Percentiles rank a stretch among this genome's conserved stretches.
Conservation (phyloP, 2,329 filamentous ascomycete species). For the Hymenoscyphus linearis region DNA sequence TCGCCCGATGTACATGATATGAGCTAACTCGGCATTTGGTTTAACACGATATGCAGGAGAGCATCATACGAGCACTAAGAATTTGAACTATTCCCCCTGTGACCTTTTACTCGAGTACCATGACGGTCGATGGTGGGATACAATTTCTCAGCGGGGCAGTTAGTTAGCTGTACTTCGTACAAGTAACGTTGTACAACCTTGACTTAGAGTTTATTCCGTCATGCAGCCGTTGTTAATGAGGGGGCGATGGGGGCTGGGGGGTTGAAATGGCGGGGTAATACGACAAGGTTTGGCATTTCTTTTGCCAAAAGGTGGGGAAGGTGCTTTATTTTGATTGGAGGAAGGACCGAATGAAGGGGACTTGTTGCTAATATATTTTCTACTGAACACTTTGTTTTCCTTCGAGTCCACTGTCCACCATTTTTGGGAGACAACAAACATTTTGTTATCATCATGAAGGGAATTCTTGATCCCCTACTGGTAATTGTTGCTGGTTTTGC, state of each 20-base stretch:
- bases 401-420: not conserved
- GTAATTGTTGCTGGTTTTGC: slow-evolving; percentile 6
- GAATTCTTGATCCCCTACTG: slow-evolving; percentile 2
- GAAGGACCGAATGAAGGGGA: not conserved
- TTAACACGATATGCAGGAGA: not conserved
- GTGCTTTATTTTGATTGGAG: not conserved
- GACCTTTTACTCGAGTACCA: too few species aligned
- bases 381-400: not conserved
- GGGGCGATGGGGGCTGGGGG: not conserved
- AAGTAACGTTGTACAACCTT: slow-evolving; percentile 13
- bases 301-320: slow-evolving; percentile 6
- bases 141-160: not conserved
- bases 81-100: not conserved
- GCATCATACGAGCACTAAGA: not conserved
- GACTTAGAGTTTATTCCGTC: not conserved
- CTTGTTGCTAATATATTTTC: not conserved
- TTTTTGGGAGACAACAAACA: not conserved
- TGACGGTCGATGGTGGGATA: not conserved
- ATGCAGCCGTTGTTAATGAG: not conserved
- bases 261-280: not conserved
- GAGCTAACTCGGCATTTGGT: slow-evolving; percentile 1
- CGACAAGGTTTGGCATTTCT: slow-evolving; percentile 1
- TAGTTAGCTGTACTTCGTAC: not conserved
- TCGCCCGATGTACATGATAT: slow-evolving; percentile 1
- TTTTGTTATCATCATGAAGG: slow-evolving; percentile 6